Base-by-base conservation (phyloP, 352 stramenopile species). In the Globisporangium orthogonon region DNA sequence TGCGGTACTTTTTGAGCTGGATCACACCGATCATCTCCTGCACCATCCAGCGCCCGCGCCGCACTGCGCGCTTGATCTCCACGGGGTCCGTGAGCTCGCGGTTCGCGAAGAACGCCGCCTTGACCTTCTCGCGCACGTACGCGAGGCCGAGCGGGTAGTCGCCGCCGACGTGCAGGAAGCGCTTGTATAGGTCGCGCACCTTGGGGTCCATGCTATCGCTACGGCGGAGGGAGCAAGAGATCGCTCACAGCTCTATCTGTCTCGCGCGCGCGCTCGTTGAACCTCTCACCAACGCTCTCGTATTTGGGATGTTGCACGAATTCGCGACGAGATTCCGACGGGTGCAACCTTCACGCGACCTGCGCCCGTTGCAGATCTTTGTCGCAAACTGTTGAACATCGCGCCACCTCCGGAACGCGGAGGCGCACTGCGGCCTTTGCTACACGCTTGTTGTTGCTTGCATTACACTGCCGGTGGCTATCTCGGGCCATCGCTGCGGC, bases 1-100 rank as follows among this genome's bases (percentile, higher is more conserved):
- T 87, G 52, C 96, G 80, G 69, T 98, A 98, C 66, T 98, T 99
- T 64, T 98, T 98, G 31, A 99, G 74, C 76, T 98, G 86, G 66
- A 98, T 98, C 15, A 98, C 88, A n/a, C 86, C 96, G 50, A 97
- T 82, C 78, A 99, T 95, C 70, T 99, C 96, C 47, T 91, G 71
- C 44, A 98, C 87, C 80, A 97, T 96, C 73, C 91, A 98, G 63
- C 96, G 69, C 14, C 96, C 96, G 47, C 80, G 84, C 48, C 86
- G 87, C 40, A 98, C 88, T n/a, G 93, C 91, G 93, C 52, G 98
- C 73, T 65, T 65, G 39, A 60, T 45, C 40, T 65, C 52, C 18
- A 56, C 58, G 14, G 87, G 65, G 52, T 91, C 78, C 17, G 52
- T 62, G 41, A 97, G 65, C 13, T 88, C 58, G 28, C 70, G 67